Evolutionary conservation across 208 protist species (phyloP), one percentile per base, ranked within the genome.

Genomic region (Trypanosoma conorhini): DNA sequence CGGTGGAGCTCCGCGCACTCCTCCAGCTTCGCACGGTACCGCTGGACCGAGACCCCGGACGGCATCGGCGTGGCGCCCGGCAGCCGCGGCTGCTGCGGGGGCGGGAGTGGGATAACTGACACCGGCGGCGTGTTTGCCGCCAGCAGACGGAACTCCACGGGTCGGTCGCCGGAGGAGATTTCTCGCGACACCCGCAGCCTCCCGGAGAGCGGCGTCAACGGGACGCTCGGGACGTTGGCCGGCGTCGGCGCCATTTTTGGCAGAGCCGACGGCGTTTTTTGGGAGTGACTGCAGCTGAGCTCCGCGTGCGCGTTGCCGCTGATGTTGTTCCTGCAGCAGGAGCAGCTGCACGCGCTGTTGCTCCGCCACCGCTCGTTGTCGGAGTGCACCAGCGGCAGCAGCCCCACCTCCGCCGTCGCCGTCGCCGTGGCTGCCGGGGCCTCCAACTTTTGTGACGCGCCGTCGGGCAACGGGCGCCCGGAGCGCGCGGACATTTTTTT

Each of bases 1-100:
- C 28, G 51, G 35, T 81, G 76, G 1, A 81, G 70, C 13, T n/a
- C 48, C 2, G 76, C 76, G 55, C 76, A 80, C 50, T 81, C 76
- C 64, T 81, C 76, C 26, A 81, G 51, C 30, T 81, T 81, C 8
- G 54, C 70, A 10, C 64, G 60, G 52, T 81, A 69, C 0, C 65
- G 76, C 19, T 46, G 19, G 5, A 81, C 13, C 3, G 76, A 65
- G 51, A 81, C 65, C 26, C 76, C 76, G 3, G 52, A 31, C 22
- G 42, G 31, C 31, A 28, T 15, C 10, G 4, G 3, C 19, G 22
- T 21, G 7, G 50, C 9, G 26, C 7, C 17, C 50, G 22, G 50
- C 17, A 24, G 1, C 9, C n/a, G 50, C 1, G 12, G 50, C 50
- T 9, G 50, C 0, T 54, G 50, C n/a, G 50, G 26, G 22, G 50